Conservation (phyloP, 345 rosid genomes). For the Arabidopsis suecica region DNA sequence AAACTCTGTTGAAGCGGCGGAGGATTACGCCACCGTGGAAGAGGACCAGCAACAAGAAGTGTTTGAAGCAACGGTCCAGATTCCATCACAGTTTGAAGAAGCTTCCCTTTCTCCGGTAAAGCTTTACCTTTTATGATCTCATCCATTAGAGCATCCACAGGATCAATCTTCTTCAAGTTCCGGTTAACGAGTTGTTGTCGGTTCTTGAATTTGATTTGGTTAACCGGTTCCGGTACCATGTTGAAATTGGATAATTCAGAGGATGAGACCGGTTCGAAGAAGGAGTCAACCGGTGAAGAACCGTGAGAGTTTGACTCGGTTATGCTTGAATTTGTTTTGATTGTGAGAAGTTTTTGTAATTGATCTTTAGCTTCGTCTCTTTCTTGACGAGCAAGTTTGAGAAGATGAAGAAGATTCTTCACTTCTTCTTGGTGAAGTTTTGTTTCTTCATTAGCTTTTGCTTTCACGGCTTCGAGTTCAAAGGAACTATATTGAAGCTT, state of each 20-base stretch:
- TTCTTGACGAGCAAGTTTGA: constrained; percentile 68
- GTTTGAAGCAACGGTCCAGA: constrained; percentile 85
- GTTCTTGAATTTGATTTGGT: constrained; percentile 31
- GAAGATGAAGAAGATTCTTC: constrained; percentile 55
- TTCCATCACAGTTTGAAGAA: constrained; percentile 69
- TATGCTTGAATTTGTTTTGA: constrained; percentile 74
- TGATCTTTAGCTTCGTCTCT: constrained; percentile 84
- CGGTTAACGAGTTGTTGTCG: constrained; percentile 28
- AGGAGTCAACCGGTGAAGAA: constrained; percentile 76
- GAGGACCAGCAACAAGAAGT: constrained; percentile 85
- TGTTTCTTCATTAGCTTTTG: constrained; percentile 63
- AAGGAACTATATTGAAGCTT: constrained; percentile 63
- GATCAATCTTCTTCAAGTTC: constrained; percentile 46
- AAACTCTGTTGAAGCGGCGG: constrained; percentile 68
- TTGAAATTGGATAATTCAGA: constrained; percentile 69
- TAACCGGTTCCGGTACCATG: constrained; percentile 48
- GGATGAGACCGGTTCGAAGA: constrained; percentile 74
- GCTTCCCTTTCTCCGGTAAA: constrained; percentile 75
- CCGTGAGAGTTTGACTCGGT: constrained; percentile 78
- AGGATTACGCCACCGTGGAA: constrained; percentile 96
- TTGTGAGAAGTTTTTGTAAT: constrained; percentile 55
- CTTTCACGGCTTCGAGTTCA: constrained; percentile 68
- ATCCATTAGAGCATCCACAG: constrained; percentile 53
- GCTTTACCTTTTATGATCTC: constrained; percentile 56
- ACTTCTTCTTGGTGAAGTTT: constrained; percentile 59